Evolutionary conservation across 805 yeast genomes (phyloP).

Genomic region (Starmerella roubikii): DNA sequence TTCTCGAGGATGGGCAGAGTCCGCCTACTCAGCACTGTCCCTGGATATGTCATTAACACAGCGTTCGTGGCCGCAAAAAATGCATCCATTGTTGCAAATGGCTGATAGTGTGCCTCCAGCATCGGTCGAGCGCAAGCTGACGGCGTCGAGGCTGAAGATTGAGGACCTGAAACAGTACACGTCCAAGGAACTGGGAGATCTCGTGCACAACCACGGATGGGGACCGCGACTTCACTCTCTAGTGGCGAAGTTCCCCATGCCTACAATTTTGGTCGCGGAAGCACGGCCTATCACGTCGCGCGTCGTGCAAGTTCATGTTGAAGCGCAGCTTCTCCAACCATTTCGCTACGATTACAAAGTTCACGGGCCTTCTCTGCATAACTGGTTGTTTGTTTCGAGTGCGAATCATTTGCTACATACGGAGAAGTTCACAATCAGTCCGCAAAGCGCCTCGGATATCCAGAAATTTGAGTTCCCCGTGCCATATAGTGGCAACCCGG

Average conservation of each 20-base stretch:
- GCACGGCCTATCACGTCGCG: constrained; percentile 77
- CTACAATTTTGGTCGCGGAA: constrained; percentile 56
- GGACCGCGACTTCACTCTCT: constrained; percentile 50
- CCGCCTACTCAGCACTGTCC: constrained; percentile 59
- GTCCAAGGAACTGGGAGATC: constrained; percentile 68
- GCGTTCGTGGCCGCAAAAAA: constrained; percentile 66
- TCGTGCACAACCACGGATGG: constrained; percentile 69
- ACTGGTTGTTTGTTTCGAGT: constrained; percentile 80
- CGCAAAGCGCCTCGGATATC: constrained; percentile 36
- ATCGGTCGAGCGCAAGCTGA: constrained; percentile 42
- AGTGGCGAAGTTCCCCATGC: constrained; percentile 59
- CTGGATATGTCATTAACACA: constrained; percentile 78
- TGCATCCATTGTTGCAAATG: constrained; percentile 82
- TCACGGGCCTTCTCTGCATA: constrained; percentile 75
- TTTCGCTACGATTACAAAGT: constrained; percentile 72
- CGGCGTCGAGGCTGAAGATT: constrained; percentile 38
- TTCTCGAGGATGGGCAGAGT: constrained; percentile 81
- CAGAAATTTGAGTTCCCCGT: constrained; percentile 86
- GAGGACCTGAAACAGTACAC: constrained; percentile 62
- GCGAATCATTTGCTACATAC: constrained; percentile 73
- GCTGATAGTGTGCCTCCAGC: constrained; percentile 32
- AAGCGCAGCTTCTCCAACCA: constrained; percentile 36
- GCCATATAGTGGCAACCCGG: constrained; percentile 79
- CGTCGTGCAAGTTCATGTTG: constrained; percentile 68
- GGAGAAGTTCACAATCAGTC: constrained; percentile 62